Evolutionary conservation across 2,329 filamentous ascomycete genomes (phyloP).

Genomic region (Fusarium sulawesiense): DNA sequence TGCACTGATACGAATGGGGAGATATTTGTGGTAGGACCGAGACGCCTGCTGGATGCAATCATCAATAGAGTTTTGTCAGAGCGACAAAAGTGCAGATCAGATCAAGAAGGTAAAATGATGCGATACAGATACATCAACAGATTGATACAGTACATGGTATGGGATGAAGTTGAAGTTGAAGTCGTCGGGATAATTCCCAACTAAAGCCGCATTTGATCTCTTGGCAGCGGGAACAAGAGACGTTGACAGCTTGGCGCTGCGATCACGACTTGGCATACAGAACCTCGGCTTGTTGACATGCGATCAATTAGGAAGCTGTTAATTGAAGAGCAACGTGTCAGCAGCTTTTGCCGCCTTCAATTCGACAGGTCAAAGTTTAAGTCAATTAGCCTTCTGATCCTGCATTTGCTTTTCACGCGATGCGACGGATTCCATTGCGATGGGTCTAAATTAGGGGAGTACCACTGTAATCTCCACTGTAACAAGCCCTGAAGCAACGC

Average conservation of each 20-base stretch:
- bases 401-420: background rate
- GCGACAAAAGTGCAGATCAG: background rate
- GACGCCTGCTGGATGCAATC: constrained; percentile 2
- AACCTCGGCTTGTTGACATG: background rate
- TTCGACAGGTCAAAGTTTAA: background rate
- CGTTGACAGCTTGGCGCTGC: constrained; percentile 23
- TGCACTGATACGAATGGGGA: background rate
- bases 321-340: background rate
- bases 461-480: background rate
- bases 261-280: constrained; percentile 12
- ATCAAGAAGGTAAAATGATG: background rate
- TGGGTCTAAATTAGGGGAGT: background rate
- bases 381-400: background rate
- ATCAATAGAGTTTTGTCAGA: constrained; percentile 16
- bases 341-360: background rate
- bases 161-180: background rate
- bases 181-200: background rate
- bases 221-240: constrained; percentile 7
- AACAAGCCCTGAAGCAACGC: background rate
- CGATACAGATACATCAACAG: background rate
- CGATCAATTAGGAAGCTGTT: constrained; percentile 6
- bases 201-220: constrained; percentile 22
- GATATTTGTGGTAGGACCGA: background rate
- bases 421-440: background rate
- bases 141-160: background rate